Evolutionary conservation across 1,284 basidiomycete species (phyloP).

Genomic region (Leccinum pallidistipes): DNA sequence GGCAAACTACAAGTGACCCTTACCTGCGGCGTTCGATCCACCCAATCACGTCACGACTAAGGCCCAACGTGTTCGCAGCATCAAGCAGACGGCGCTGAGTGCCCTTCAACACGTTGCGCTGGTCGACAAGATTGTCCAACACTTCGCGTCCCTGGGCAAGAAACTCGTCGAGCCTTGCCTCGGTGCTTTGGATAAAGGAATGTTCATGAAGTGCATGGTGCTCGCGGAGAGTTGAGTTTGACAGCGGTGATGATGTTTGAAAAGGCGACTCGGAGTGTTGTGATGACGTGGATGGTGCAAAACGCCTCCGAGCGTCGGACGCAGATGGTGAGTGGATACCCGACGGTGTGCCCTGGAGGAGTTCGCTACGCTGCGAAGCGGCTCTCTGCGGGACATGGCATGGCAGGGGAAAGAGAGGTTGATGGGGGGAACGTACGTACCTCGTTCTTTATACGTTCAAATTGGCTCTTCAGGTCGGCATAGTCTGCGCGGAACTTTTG

Average conservation of each 20-base stretch:
- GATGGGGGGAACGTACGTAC: constrained; percentile 18
- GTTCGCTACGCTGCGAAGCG: constrained; percentile 57
- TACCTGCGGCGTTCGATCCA: constrained; percentile 94
- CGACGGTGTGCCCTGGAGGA: constrained; percentile 51
- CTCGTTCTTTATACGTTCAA: constrained; percentile 66
- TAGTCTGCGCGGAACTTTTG: constrained; percentile 83
- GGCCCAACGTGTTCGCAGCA: constrained; percentile 89
- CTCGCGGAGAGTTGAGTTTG: constrained; percentile 60
- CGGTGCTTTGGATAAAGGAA: constrained; percentile 80
- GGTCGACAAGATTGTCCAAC: constrained; percentile 87
- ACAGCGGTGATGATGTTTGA: constrained; percentile 55
- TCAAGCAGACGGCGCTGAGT: constrained; percentile 82
- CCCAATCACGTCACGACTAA: constrained; percentile 89
- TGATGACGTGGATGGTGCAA: constrained; percentile 44
- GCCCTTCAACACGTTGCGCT: constrained; percentile 89
- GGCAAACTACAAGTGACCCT: background rate
- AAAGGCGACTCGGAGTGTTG: constrained; percentile 75
- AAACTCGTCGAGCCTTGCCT: constrained; percentile 83
- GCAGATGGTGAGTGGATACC: constrained; percentile 44
- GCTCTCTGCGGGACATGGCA: constrained; percentile 46
- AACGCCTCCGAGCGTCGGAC: constrained; percentile 60
- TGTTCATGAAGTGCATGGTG: constrained; percentile 84
- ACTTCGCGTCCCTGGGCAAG: constrained; percentile 89
- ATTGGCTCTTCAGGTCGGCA: constrained; percentile 65
- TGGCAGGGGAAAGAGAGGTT: background rate